phyloP scores from a whole-genome alignment of 768 basidiomycete genomes.

The Lactifluus hygrophoroides region DNA sequence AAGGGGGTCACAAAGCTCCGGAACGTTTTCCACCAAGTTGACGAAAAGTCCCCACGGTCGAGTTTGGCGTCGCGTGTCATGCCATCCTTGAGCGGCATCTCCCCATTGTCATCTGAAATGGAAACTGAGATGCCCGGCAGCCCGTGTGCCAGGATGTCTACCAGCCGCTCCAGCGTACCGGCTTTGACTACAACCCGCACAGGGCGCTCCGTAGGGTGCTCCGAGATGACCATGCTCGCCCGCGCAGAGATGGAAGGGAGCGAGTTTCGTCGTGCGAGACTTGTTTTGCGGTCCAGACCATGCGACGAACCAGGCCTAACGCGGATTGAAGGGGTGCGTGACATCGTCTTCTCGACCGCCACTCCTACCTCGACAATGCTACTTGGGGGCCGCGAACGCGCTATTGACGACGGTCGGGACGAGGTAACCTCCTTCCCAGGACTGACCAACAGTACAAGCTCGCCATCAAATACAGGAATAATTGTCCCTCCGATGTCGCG shows the following conservation, averaged over 20 bases:
- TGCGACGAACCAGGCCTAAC: constrained; percentile 65
- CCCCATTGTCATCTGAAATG: constrained; percentile 80
- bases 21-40: constrained; percentile 78
- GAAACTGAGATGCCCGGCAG: constrained; percentile 69
- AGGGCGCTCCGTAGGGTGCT: constrained; percentile 60
- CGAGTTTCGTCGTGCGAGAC: constrained; percentile 65
- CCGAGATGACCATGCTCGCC: constrained; percentile 47
- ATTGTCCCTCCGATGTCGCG: constrained; percentile 53
- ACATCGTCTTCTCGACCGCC: constrained; percentile 33
- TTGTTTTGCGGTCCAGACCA: constrained; percentile 67
- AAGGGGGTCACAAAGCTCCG: constrained; percentile 74
- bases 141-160: constrained; percentile 70
- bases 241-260: constrained; percentile 67
- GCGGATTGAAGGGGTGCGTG: constrained; percentile 66
- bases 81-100: constrained; percentile 67
- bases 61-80: constrained; percentile 65
- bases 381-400: constrained; percentile 39
- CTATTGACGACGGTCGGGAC: constrained; percentile 61
- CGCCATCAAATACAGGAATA: constrained; percentile 68
- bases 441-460: constrained; percentile 63
- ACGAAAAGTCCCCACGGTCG: constrained; percentile 64
- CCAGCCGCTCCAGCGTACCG: constrained; percentile 65
- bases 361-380: constrained; percentile 21
- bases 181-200: constrained; percentile 71
- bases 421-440: constrained; percentile 37